Base-by-base conservation (phyloP, 768 basidiomycete species). In the Agaricus blazei region DNA sequence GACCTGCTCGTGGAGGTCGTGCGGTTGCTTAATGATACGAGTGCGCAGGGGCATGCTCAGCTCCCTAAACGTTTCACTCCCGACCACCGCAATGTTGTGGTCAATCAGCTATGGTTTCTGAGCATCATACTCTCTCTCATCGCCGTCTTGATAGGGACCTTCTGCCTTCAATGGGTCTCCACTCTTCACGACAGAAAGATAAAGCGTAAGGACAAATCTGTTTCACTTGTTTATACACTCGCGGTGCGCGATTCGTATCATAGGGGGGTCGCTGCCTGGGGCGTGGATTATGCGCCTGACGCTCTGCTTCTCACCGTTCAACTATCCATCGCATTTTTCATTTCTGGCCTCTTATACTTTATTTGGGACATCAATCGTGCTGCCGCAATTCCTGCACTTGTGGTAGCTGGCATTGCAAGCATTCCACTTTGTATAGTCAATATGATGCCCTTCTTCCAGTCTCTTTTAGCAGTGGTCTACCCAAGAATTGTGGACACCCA, bases 91-190 rank as follows among this genome's bases (percentile, higher is more conserved):
- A 23, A 48, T 23, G 26, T 54, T 27, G 37, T 28, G 11, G 54
- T 51, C 31, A 57, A 57, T 49, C 51, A 51, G 29, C 12, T 57
- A 5, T 57, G 56, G 56, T 51, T 57, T n/a, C 26, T 51, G 3
- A 57, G 56, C 42, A 46, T 57, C 37, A 45, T 40, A 15, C 24
- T 57, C 14, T 51, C 49, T 26, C 49, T 57, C 9, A 31, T 24
- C 15, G 56, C 51, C n/a, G 51, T 51, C 44, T 14, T 45, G 5
- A 19, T 57, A 4, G 56, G 56, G 3, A 57, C 46, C 4, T 36
- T 57, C 37, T 57, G 56, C 23, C 44, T 57, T 15, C 56, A 57
- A 28, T 57, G 56, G 56, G 23, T 57, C 26, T 31, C 49, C 7
- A 34, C 49, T 11, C 46, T 46, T 24, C 42, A 38, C n/a, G 42